Base-by-base conservation (phyloP, 768 basidiomycete species). In the Tulasnella sp. region DNA sequence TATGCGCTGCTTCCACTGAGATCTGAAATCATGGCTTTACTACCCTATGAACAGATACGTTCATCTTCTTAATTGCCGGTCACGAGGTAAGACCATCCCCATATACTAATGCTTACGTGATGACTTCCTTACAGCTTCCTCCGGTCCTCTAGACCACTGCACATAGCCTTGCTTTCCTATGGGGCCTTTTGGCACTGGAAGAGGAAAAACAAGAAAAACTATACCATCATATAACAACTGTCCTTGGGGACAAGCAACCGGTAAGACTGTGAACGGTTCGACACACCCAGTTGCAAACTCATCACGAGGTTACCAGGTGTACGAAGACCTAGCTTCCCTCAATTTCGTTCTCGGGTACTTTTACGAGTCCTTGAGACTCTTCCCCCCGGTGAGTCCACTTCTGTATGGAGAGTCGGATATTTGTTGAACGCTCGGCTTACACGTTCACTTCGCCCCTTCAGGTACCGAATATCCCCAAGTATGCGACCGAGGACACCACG, bases 151-250 rank as follows among this genome's bases (percentile, higher is more conserved):
- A 78, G 73, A 78, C 77, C 6, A 78, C 72, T 6, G 73, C 77
- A 23, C 42, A 78, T 32, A 40, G 42, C 23, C 48, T 78, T 20
- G 44, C 77, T 9, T 74, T 57, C 37, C 39, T 61, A 20, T 55
- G 73, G 18, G 77, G 77, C 5, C 29, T 55, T 29, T 35, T 78
- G 42, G 77, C 77, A 26, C 13, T 57, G 5, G 32, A 78, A 26
- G 73, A 32, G 9, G 77, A 78, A 1, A 46, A 78, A 73, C 77
- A 78, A 55, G 77, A 78, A 44, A 55, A 46, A 26, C 29, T 78
- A 20, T 78, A 78, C 29, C 26, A 18, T 3, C 70, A 78, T 13
- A 29, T 75, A 10, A 40, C 42, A 11, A 16, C 39, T n/a, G 75
- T 73, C 42, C 71, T 48, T 2, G 72, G 40, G 29, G 70, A 74